Base-by-base conservation (phyloP, 495 filamentous ascomycete species). In the Penicillium silybi region DNA sequence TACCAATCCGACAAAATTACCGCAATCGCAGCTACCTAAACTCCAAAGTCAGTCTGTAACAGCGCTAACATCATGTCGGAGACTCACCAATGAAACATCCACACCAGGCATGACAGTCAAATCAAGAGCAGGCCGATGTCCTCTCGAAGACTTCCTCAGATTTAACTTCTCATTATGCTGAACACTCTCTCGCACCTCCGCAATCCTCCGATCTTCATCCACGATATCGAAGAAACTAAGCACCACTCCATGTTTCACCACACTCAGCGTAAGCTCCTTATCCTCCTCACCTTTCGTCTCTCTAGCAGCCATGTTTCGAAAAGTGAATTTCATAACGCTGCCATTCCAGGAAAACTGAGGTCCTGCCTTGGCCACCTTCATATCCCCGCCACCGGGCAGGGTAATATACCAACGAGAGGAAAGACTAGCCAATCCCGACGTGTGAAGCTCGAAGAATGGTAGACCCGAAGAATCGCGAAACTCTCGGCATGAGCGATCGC, bases 391-490 rank as follows among this genome's bases (percentile, higher is more conserved):
- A 26, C 66, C 66, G 1, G 66, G 66, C 40, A 66, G 50, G 3
- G 61, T 61, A 25, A 68, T 45, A 10, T 41, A 57, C 66, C 66
- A 68, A 3, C 25, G 32, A 41, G 19, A 49, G 9, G 46, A 34
- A 15, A 46, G 35, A 18, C 35, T 44, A 17, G 49, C 46, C 16
- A 41, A 23, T 5, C 23, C 25, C 35, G 54, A 54, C 6, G 49
- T 48, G 37, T 66, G 61, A 2, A 68, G 48, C 41, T 68, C 63
- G 47, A 68, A 67, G 1, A 65, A 42, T 5, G 64, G 62, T 1
- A 67, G 47, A 10, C 64, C 64, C 13, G 59, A 60, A n/a, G 56
- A 50, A 32, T 65, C 64, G 34, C 59, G 61, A 32, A 67, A 60
- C 18, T 65, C 64, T 0, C 64, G 62, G 48, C 61, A 65, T 7